Evolutionary conservation across 306 rosid species (phyloP).

Genomic region (Acmispon strigosus): DNA sequence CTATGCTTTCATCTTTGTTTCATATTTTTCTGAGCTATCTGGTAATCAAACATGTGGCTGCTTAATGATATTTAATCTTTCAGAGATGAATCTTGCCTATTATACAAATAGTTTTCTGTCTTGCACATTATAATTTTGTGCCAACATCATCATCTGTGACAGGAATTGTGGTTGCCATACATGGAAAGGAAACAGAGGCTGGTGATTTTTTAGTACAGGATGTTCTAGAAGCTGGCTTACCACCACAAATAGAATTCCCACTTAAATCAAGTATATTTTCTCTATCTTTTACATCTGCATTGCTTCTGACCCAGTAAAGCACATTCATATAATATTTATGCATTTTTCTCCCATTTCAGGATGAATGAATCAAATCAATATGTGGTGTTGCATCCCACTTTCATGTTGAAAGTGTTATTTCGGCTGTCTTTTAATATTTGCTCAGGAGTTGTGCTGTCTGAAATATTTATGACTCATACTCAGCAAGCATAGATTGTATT

Average conservation of each 20-base stretch:
- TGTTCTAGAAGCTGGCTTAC: slow-evolving; percentile 88
- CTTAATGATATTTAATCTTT: background rate
- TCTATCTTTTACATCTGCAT: slow-evolving; percentile 13
- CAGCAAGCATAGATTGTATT: background rate
- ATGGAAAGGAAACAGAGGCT: slow-evolving; percentile 62
- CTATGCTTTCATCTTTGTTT: slow-evolving; percentile 12
- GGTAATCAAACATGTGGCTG: slow-evolving; percentile 5
- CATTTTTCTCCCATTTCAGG: background rate
- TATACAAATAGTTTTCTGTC: background rate
- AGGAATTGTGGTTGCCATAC: slow-evolving; percentile 77
- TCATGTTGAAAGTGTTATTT: slow-evolving; percentile 5
- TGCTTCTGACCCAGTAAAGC: slow-evolving; percentile 14
- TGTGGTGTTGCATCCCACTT: slow-evolving; percentile 10
- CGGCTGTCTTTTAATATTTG: background rate
- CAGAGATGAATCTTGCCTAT: background rate
- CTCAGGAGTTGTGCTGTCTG: slow-evolving; percentile 3
- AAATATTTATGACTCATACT: background rate
- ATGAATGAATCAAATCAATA: background rate
- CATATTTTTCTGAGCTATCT: slow-evolving; percentile 7
- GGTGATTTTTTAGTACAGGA: slow-evolving; percentile 79
- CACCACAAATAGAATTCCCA: slow-evolving; percentile 76
- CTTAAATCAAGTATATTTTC: slow-evolving; percentile 51
- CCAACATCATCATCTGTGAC: slow-evolving; percentile 23
- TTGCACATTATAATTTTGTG: slow-evolving; percentile 18
- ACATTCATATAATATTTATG: background rate